Base-by-base conservation (phyloP, 2,329 filamentous ascomycete species). In the Hymenoscyphus albidus region DNA sequence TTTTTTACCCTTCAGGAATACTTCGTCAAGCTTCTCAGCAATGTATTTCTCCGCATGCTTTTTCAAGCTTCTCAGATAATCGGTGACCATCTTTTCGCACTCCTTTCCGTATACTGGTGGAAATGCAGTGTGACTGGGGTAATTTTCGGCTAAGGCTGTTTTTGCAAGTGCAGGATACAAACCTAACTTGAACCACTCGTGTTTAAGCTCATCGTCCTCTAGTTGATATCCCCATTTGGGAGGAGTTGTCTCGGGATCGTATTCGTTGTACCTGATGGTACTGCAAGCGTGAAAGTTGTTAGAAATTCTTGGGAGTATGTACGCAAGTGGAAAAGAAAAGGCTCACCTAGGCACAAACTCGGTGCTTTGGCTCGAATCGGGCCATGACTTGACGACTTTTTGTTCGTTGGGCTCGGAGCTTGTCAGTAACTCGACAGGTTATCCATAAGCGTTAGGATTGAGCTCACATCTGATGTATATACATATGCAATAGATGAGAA, bases 101-200 rank as follows among this genome's bases (percentile, higher is more conserved):
- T 63, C 56, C 3, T 16, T 31, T 3, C 42, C 61, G n/a, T 9
- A 32, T 6, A 35, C 12, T 14, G 18, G 14, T 2, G 55, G 27
- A 4, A 38, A 35, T 5, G 38, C 61, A 31, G 39, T 51, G 22
- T 10, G 38, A 51, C 32, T 62, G 4, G 61, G 61, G 39, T 59
- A 63, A 38, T 54, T 54, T 42, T 51, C 58, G 5, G 40, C 39
- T 5, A 63, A 40, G 13, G 16, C 16, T 27, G 44, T 13, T 5
- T 32, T 16, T 4, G n/a, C 39, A 2, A 35, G 5, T 16, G 14
- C 13, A 35, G 39, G 61, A 22, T 58, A 27, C 54, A 63, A 27
- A 2, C 56, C 61, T 7, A 63, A 14, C 31, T 63, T 63, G 61
- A 63, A 63, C 61, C 61, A 63, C 12, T 63, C 61, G 18, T 61